Evolutionary conservation across 257 asterid species (phyloP).

Genomic region (Ligustrum vulgare): DNA sequence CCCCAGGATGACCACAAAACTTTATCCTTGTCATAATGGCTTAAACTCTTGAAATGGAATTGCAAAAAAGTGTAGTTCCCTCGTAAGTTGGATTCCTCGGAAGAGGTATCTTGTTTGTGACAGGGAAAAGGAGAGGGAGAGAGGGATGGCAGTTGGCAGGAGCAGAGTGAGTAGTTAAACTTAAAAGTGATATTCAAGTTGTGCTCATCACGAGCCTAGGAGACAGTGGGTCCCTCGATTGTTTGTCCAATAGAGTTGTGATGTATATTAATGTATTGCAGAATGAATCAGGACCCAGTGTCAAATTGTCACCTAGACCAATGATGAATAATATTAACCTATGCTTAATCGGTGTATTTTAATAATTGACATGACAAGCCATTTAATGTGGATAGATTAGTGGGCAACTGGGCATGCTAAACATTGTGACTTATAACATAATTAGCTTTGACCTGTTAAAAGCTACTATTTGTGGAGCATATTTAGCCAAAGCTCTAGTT

Average conservation of each 20-base stretch:
- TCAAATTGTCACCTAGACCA: no score
- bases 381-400: neutral
- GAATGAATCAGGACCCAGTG: no score
- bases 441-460: neutral
- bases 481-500: neutral
- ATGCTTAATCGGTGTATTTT: no score
- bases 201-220: no score
- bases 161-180: neutral
- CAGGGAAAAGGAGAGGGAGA: neutral
- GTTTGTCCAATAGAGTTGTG: no score
- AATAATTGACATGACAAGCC: neutral
- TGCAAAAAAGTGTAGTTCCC: neutral
- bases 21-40: neutral
- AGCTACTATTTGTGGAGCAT: neutral
- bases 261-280: no score
- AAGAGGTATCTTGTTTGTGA: neutral
- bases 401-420: neutral
- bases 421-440: neutral
- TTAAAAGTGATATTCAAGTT: no score
- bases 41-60: neutral
- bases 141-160: neutral
- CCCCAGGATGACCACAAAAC: neutral
- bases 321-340: no score
- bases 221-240: no score
- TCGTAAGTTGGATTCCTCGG: neutral